phyloP scores from a whole-genome alignment of 257 asterid genomes.

The Nicotiana tomentosiformis region DNA sequence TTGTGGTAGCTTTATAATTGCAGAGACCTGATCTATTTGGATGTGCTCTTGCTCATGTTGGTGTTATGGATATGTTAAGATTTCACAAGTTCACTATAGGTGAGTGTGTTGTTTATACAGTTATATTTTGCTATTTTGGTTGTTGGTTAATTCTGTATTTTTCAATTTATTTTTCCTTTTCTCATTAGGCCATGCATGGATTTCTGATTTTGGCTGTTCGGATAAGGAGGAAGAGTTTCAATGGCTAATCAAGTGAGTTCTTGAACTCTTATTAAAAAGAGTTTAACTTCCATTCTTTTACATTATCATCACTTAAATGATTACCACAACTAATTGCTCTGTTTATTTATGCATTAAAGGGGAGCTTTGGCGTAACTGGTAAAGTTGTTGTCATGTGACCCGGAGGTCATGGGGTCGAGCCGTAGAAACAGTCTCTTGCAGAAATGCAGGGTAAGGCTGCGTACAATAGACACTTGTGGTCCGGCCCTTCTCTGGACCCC shows the following conservation, averaged over 20 bases:
- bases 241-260: constrained; percentile 78
- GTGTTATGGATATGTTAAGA: constrained; percentile 98
- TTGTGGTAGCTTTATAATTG: constrained; percentile 11
- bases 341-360: too few species aligned
- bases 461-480: too few species aligned
- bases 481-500: too few species aligned
- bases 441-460: too few species aligned
- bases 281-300: not conserved
- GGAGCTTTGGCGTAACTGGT: too few species aligned
- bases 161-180: not conserved
- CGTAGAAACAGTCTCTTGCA: too few species aligned
- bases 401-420: too few species aligned
- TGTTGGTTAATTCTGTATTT: not conserved
- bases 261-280: not conserved
- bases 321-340: too few species aligned
- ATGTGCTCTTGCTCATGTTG: constrained; percentile 98
- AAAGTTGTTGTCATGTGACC: too few species aligned
- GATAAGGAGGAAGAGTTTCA: constrained; percentile 86
- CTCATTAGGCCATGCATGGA: constrained; percentile 92
- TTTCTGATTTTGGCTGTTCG: constrained; percentile 94
- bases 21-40: constrained; percentile 98
- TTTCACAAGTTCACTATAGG: constrained; percentile 98
- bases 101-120: constrained; percentile 12
- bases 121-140: not conserved
- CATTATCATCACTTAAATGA: not conserved